Percentiles rank a stretch among this genome's conserved stretches.
phyloP scores from a whole-genome alignment of 2,329 filamentous ascomycete species.

The Aspergillus carbonarius region DNA sequence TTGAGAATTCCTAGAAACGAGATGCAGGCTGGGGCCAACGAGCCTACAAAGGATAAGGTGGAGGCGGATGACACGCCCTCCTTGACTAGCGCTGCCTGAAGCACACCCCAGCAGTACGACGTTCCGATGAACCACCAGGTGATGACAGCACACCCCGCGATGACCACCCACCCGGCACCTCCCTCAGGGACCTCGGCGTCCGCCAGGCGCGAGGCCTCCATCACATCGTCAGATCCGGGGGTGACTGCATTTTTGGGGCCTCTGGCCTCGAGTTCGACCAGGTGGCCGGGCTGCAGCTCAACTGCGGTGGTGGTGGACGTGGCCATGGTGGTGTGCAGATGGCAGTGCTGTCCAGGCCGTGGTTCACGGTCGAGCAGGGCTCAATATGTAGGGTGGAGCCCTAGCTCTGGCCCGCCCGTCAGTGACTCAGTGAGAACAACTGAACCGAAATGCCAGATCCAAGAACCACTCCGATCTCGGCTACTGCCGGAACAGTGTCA shows the following conservation, averaged over 20 bases:
- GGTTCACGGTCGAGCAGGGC: too few species aligned
- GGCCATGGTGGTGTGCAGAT: not conserved
- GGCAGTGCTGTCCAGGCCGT: too few species aligned
- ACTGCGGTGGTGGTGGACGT: slow-evolving; percentile 1
- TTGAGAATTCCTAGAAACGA: slow-evolving; percentile 55
- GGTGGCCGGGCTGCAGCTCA: not conserved
- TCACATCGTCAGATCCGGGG: slow-evolving; percentile 27
- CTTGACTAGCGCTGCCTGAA: slow-evolving; percentile 58
- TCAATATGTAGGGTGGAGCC: not conserved
- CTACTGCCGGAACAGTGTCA: not conserved
- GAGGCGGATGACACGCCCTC: slow-evolving; percentile 49
- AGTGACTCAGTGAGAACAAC: not conserved
- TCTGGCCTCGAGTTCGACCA: not conserved
- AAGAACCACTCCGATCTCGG: not conserved
- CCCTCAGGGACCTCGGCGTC: slow-evolving; percentile 43
- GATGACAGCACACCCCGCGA: slow-evolving; percentile 51
- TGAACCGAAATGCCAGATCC: too few species aligned
- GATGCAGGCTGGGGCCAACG: slow-evolving; percentile 52
- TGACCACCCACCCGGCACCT: slow-evolving; percentile 42
- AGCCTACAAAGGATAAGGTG: slow-evolving; percentile 60
- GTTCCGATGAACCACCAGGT: slow-evolving; percentile 60
- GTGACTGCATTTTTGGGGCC: not conserved
- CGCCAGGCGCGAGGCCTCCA: slow-evolving; percentile 47
- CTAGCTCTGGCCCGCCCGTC: not conserved
- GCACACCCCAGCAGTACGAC: slow-evolving; percentile 60